Evolutionary conservation across 192 early-diverging fungal species (phyloP).

Genomic region (Coemansia sp.): DNA sequence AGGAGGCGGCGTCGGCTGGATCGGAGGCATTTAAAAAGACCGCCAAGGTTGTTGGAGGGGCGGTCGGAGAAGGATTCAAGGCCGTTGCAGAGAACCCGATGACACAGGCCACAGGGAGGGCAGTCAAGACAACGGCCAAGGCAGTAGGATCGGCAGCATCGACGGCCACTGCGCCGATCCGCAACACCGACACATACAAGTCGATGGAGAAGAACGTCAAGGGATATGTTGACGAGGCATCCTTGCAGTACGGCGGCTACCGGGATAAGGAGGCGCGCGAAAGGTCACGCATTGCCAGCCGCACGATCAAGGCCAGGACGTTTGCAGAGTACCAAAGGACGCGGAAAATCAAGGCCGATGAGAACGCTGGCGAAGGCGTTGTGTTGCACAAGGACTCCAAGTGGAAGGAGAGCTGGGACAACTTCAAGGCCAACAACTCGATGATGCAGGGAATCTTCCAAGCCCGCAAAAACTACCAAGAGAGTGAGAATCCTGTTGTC

Average conservation of each 20-base stretch:
- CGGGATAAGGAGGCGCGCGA: constrained; percentile 70
- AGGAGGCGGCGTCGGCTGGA: constrained; percentile 63
- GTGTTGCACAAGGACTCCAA: constrained; percentile 84
- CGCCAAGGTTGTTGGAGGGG: constrained; percentile 67
- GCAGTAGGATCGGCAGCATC: constrained; percentile 64
- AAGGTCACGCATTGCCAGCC: constrained; percentile 40
- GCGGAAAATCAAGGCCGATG: constrained; percentile 46
- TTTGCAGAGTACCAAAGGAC: constrained; percentile 55
- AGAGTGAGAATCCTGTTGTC: constrained; percentile 85
- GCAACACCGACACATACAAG: constrained; percentile 65
- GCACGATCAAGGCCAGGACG: constrained; percentile 42
- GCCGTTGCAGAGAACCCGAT: constrained; percentile 72
- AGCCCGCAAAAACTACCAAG: constrained; percentile 76
- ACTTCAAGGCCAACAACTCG: constrained; percentile 85
- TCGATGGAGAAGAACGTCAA: constrained; percentile 63
- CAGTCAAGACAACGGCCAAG: constrained; percentile 64
- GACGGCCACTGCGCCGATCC: constrained; percentile 65
- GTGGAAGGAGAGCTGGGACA: constrained; percentile 88
- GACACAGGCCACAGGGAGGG: constrained; percentile 74
- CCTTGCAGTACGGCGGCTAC: constrained; percentile 71
- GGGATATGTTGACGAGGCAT: constrained; percentile 69
- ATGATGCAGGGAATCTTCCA: constrained; percentile 82
- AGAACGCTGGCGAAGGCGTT: constrained; percentile 69
- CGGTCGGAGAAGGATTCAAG: constrained; percentile 63
- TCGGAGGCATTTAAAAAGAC: constrained; percentile 67